Evolutionary conservation across 805 yeast species (phyloP), one percentile per base, ranked within the genome.

Genomic region (Myxozyma monticola): DNA sequence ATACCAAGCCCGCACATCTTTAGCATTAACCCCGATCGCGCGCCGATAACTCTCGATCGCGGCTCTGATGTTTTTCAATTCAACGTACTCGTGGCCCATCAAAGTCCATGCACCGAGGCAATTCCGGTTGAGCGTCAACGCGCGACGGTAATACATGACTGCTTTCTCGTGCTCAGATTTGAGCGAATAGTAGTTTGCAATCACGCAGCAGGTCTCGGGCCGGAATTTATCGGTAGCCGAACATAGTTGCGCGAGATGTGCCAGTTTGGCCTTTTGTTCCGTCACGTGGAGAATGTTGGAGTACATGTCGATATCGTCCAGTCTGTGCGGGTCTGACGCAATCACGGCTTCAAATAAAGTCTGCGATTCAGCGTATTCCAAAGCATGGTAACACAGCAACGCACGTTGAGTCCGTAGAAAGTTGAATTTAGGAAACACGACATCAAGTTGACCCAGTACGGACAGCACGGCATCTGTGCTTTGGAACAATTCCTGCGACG

Each of bases 71-170:
- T 93, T 93, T 64, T 91, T 90, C 61, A 93, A 75, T 66, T 93
- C 99, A 14, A 93, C 95, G 71, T 88, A 93, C 70, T 93, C 99
- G 68, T 93, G 99, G 9, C 99, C 99, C 96, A 93, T 89, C 50
- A 93, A 73, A 0, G 98, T 93, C 98, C 98, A 93, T 0, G 98
- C 97, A 56, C 88, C 80, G 17, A 89, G 72, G 60, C 95, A 88
- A 59, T 80, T 80, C 54, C 85, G 80, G 65, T 89, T 86, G 52
- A 93, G 73, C 0, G 87, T 79, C 33, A 93, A 71, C 0, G 99
- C 99, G 48, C 98, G 76, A 60, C 88, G 84, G 64, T 90, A 93
- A 68, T 88, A 89, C 81, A 85, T 81, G 53, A 93, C 88, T 0
- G 99, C 95, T 68, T 86, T 87, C 66, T 89, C 97, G 68, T 93